Evolutionary conservation across 306 rosid genomes (phyloP).

Genomic region (Lathyrus aphaca): DNA sequence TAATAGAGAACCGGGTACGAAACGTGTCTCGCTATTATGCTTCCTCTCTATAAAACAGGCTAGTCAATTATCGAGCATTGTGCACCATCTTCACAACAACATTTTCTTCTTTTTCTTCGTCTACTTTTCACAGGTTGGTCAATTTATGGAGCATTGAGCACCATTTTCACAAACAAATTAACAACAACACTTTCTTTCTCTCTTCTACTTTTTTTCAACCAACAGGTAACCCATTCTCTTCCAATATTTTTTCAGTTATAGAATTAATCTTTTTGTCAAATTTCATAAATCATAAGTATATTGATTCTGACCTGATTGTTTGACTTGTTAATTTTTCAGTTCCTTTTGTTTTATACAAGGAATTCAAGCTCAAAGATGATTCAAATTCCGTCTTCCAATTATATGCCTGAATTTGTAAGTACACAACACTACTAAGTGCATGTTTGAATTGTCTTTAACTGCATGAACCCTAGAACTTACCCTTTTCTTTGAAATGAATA

Average conservation of each 20-base stretch:
- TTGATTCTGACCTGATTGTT: neutral
- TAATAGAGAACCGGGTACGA: neutral
- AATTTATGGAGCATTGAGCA: too few relatives aligned
- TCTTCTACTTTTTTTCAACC: neutral
- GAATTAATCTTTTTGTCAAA: neutral
- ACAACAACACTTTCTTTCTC: constrained; percentile 1
- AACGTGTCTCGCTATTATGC: constrained; percentile 27
- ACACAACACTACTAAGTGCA: neutral
- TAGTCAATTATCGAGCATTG: neutral
- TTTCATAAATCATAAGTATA: neutral
- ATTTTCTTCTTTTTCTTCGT: neutral
- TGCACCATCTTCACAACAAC: neutral
- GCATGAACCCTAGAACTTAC: neutral
- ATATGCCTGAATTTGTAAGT: constrained; percentile 42
- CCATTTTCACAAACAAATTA: neutral
- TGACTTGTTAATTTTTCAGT: constrained; percentile 25
- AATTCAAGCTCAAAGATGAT: constrained; percentile 22
- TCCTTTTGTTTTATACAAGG: neutral
- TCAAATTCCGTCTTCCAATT: constrained; percentile 35
- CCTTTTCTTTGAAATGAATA: neutral
- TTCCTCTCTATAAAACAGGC: constrained; percentile 12
- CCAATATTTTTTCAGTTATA: neutral
- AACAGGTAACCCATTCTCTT: constrained; percentile 25
- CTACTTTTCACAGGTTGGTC: neutral
- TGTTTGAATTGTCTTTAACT: too few relatives aligned